These are phyloP conservation scores for Amaranthus hypochondriacus DNA, from an alignment of 148 eudicot genomes.

Conservation along the genomic window DNA sequence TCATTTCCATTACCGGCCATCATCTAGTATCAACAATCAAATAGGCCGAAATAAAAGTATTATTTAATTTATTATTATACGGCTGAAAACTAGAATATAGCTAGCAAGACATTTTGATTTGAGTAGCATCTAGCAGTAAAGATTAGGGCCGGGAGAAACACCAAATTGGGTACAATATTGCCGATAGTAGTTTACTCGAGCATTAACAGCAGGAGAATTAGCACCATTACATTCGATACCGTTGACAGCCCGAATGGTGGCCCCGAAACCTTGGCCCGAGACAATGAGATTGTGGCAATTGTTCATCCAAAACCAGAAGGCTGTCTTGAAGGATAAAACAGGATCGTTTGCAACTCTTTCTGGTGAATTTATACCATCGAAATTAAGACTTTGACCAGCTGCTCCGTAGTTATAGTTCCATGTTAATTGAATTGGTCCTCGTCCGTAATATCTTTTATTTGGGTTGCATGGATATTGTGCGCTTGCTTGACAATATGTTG, in stretches of 20 bases:
- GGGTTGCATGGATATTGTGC: background rate
- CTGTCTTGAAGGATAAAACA: conserved; percentile 25
- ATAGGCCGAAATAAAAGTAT: no score
- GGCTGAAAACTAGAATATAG: no score
- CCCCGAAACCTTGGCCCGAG: conserved; percentile 27
- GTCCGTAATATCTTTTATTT: conserved; percentile 6
- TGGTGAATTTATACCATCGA: conserved; percentile 33
- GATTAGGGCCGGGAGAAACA: conserved; percentile 30
- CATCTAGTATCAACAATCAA: no score
- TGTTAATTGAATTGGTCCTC: conserved; percentile 37
- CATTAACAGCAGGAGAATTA: conserved; percentile 18
- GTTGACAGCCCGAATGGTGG: conserved; percentile 32
- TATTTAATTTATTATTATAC: no score
- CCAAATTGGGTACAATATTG: conserved; percentile 31
- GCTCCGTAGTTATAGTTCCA: conserved; percentile 45
- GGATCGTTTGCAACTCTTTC: conserved; percentile 25
- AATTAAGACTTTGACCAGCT: conserved; percentile 28
- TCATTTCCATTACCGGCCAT: no score
- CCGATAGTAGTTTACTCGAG: conserved; percentile 18
- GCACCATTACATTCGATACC: conserved; percentile 29
- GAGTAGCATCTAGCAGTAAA: conserved; percentile 3
- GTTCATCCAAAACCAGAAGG: conserved; percentile 37
- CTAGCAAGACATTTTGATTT: no score
- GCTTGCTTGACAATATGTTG: background rate
- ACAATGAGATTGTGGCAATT: conserved; percentile 24